Conservation (phyloP, 2,329 filamentous ascomycete genomes). For the Pyrenophora tritici-repentis region DNA sequence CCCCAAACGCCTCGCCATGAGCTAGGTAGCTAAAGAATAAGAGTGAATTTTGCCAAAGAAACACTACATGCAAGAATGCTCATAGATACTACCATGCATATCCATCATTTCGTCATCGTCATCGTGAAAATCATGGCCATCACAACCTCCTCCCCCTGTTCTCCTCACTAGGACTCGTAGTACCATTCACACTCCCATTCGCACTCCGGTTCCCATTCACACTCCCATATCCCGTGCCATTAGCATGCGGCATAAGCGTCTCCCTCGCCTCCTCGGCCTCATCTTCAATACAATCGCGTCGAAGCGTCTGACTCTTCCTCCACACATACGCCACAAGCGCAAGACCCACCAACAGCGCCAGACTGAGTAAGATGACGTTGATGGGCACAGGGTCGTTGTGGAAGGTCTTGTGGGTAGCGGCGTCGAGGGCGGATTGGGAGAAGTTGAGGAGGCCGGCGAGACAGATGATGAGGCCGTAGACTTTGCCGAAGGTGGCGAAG, state of each 20-base stretch:
- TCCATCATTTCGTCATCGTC: no score
- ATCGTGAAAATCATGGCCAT: not conserved
- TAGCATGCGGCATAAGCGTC: slow-evolving; percentile 40
- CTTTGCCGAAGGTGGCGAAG: slow-evolving; percentile 86
- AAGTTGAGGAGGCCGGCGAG: slow-evolving; percentile 84
- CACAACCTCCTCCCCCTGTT: slow-evolving; percentile 25
- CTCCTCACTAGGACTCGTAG: slow-evolving; percentile 21
- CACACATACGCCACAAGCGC: slow-evolving; percentile 70
- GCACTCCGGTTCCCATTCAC: no score
- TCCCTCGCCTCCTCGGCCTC: slow-evolving; percentile 44
- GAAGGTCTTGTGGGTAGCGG: slow-evolving; percentile 75
- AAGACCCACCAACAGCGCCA: slow-evolving; percentile 68
- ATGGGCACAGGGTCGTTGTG: slow-evolving; percentile 74
- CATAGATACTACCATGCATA: no score
- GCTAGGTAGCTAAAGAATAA: no score
- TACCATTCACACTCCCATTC: slow-evolving; percentile 18
- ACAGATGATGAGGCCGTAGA: slow-evolving; percentile 92
- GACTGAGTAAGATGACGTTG: slow-evolving; percentile 68
- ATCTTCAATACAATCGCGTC: slow-evolving; percentile 44
- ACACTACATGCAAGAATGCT: no score
- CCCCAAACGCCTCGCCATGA: no score
- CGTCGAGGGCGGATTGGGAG: slow-evolving; percentile 77
- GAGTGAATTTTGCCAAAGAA: no score
- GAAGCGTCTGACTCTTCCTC: slow-evolving; percentile 53
- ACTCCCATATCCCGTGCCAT: slow-evolving; percentile 29